These are phyloP conservation scores for Wickerhamiella allomyrinae DNA, from an alignment of 805 yeast species.

Conservation along the genomic window DNA sequence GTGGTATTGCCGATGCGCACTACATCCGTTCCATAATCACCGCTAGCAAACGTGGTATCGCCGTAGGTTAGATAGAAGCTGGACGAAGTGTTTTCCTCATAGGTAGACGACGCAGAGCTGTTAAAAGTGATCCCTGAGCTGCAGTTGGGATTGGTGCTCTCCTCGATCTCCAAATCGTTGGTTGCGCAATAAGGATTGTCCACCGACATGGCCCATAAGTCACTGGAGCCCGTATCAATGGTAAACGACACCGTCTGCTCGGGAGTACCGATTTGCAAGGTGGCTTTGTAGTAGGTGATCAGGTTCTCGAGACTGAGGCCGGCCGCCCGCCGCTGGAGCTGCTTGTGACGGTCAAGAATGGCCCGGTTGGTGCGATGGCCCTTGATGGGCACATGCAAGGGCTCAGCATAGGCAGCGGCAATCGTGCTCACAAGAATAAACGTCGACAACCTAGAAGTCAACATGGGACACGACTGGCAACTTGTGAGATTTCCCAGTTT, in stretches of 20 bases:
- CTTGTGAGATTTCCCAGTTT: background rate
- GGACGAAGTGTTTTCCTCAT: constrained; percentile 5
- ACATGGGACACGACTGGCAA: background rate
- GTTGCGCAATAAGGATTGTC: constrained; percentile 32
- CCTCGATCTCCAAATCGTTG: background rate
- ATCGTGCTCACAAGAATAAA: background rate
- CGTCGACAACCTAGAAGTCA: background rate
- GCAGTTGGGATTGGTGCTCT: constrained; percentile 14
- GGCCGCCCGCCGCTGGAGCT: background rate
- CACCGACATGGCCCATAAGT: constrained; percentile 46
- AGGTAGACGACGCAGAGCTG: constrained; percentile 16
- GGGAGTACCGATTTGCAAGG: constrained; percentile 39
- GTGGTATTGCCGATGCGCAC: constrained; percentile 39
- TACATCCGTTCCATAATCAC: constrained; percentile 47
- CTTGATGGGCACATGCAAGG: background rate
- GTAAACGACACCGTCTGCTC: constrained; percentile 37
- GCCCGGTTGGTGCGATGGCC: background rate
- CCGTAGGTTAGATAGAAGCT: constrained; percentile 23
- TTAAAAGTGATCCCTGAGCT: constrained; percentile 16
- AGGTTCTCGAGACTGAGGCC: constrained; percentile 15
- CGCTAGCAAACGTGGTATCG: constrained; percentile 39
- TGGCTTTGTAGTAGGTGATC: constrained; percentile 20
- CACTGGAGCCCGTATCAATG: constrained; percentile 68
- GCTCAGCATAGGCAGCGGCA: background rate
- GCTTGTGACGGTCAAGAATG: background rate